Evolutionary conservation across 2,329 filamentous ascomycete genomes (phyloP).

Genomic region (Emmonsia crescens): DNA sequence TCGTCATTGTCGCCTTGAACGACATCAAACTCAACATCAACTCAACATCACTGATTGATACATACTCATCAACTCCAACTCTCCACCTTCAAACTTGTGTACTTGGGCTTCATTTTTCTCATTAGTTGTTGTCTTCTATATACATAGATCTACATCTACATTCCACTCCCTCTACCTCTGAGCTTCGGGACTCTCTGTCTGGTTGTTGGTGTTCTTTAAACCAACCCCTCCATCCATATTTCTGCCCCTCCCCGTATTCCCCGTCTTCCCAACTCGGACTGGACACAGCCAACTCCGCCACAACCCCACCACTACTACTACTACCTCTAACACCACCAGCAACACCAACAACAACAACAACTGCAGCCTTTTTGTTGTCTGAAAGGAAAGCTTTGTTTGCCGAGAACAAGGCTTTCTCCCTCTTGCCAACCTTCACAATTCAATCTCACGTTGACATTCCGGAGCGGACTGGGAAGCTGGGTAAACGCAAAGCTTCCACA

Average conservation of each 20-base stretch:
- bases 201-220: not conserved
- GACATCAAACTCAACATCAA: too few relatives aligned
- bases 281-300: not conserved
- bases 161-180: not conserved
- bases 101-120: too few relatives aligned
- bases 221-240: not conserved
- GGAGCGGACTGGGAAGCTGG: slow-evolving; percentile 7
- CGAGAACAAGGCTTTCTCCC: slow-evolving; percentile 28
- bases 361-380: not conserved
- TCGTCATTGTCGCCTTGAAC: too few relatives aligned
- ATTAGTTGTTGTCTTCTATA: too few relatives aligned
- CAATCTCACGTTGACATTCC: slow-evolving; percentile 18
- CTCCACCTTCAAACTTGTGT: too few relatives aligned
- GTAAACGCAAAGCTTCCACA: slow-evolving; percentile 14
- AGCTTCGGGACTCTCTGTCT: not conserved
- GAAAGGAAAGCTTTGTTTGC: slow-evolving; percentile 18
- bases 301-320: too few relatives aligned
- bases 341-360: not conserved
- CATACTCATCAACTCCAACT: too few relatives aligned
- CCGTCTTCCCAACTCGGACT: not conserved
- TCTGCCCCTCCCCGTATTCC: not conserved
- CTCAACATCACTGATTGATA: too few relatives aligned
- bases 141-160: not conserved
- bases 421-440: slow-evolving; percentile 20
- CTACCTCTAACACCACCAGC: too few relatives aligned